A percentile compares a stretch with the other conserved stretches of the same genome.
Conservation (phyloP, 2,329 filamentous ascomycete species). For the Trichoderma harzianum region DNA sequence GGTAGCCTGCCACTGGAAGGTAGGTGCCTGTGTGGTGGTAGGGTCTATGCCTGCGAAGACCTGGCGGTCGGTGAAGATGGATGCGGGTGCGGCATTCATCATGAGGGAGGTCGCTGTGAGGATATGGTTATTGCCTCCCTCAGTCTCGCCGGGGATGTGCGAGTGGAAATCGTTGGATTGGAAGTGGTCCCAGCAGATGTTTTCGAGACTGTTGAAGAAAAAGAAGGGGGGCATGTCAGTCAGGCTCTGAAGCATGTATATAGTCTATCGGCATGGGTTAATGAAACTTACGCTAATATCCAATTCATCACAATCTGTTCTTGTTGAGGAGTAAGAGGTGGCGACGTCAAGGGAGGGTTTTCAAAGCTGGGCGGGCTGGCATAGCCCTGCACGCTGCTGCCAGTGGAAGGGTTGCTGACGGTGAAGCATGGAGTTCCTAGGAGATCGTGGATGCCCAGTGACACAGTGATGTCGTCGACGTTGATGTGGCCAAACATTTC, state of each 20-base stretch:
- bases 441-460: slow-evolving; percentile 40
- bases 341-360: slow-evolving; percentile 20
- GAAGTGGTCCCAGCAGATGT: slow-evolving; percentile 52
- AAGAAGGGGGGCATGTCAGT: not conserved
- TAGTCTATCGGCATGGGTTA: not conserved
- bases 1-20: slow-evolving; percentile 37
- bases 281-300: slow-evolving; percentile 46
- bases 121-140: slow-evolving; percentile 38
- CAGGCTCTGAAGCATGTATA: not conserved
- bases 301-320: slow-evolving; percentile 51
- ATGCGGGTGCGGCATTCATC: slow-evolving; percentile 38
- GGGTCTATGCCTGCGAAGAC: not conserved
- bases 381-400: slow-evolving; percentile 21
- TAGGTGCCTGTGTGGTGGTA: slow-evolving; percentile 24
- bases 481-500: slow-evolving; percentile 34
- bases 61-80: slow-evolving; percentile 30
- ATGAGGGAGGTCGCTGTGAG: slow-evolving; percentile 45
- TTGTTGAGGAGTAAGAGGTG: slow-evolving; percentile 34
- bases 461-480: slow-evolving; percentile 39
- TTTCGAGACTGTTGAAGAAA: slow-evolving; percentile 42
- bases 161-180: slow-evolving; percentile 39
- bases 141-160: slow-evolving; percentile 24
- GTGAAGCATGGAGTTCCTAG: slow-evolving; percentile 44
- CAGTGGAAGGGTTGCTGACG: slow-evolving; percentile 33
- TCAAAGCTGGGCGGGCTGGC: slow-evolving; percentile 23